Base-by-base conservation (phyloP, 345 rosid species). In the Eucalyptus albens region DNA sequence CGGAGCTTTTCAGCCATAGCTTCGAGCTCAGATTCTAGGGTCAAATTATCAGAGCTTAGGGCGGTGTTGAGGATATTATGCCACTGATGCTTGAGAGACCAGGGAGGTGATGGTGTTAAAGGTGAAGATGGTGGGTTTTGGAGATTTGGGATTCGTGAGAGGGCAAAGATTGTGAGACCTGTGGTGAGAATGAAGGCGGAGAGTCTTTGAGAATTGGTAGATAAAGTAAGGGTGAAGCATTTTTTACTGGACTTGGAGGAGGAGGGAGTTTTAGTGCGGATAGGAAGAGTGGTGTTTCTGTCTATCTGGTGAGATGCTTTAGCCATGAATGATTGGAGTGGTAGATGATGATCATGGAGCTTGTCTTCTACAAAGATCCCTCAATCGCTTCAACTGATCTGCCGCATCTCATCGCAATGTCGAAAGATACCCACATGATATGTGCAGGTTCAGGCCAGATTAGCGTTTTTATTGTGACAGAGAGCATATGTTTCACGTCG, bases 1-100 rank as follows among this genome's bases (percentile, higher is more conserved):
- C 89, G 90, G 47, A 93, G 93, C 93, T 91, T 93, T 86, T 88
- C 88, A 9, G 86, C 87, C 81, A 89, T 49, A 6, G 59, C 87
- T 82, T 86, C 40, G 21, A 86, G 77, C 82, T 82, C 59, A 15
- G 83, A 3, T 60, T 47, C 65, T 45, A 11, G 87, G 89, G 60
- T 86, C 15, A 8, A 72, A 40, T 44, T 16, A 62, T 42, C 67
- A 12, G 49, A 92, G 92, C 88, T 95, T 50, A 59, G 88, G 22
- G 91, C 77, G 33, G 37, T 29, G 87, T 86, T 51, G 87, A 81
- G 45, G 88, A 88, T 86, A 49, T 45, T 44, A 86, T 45, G 87
- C 90, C 87, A 83, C 87, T 31, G 87, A 31, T 19, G 44, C 42
- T 40, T 40, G 40, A 53, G 31, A 53, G 45, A 86, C 88, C 27